phyloP scores from a whole-genome alignment of 139 green algal species.

The Volvox africanus region DNA sequence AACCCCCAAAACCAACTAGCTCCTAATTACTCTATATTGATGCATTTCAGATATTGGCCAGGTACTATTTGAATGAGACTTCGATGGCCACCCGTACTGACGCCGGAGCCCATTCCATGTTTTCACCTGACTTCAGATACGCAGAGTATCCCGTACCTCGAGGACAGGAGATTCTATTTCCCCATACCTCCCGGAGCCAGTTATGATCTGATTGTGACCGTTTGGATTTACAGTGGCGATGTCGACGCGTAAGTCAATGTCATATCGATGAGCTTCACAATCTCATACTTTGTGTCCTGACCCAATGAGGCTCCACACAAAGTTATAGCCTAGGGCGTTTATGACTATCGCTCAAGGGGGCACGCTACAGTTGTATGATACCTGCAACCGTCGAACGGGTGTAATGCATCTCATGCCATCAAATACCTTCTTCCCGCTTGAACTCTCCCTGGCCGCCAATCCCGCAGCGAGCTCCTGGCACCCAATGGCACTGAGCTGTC shows the following conservation, averaged over 20 bases:
- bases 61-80: too few species aligned
- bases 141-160: background rate
- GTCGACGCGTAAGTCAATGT: conserved; percentile 16
- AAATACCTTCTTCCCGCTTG: background rate
- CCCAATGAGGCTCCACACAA: background rate
- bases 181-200: background rate
- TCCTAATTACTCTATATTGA: too few species aligned
- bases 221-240: background rate
- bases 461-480: conserved; percentile 29
- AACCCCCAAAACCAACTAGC: too few species aligned
- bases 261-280: background rate
- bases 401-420: too few species aligned
- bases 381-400: too few species aligned
- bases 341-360: too few species aligned
- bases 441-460: background rate
- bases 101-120: background rate
- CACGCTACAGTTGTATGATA: too few species aligned
- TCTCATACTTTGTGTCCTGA: background rate
- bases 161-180: background rate
- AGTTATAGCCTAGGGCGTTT: too few species aligned
- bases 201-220: conserved; percentile 8
- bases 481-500: background rate
- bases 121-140: background rate
- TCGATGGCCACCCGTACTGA: background rate
- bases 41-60: too few species aligned